phyloP scores from a whole-genome alignment of 257 asterid genomes.

The Solanum pennellii region DNA sequence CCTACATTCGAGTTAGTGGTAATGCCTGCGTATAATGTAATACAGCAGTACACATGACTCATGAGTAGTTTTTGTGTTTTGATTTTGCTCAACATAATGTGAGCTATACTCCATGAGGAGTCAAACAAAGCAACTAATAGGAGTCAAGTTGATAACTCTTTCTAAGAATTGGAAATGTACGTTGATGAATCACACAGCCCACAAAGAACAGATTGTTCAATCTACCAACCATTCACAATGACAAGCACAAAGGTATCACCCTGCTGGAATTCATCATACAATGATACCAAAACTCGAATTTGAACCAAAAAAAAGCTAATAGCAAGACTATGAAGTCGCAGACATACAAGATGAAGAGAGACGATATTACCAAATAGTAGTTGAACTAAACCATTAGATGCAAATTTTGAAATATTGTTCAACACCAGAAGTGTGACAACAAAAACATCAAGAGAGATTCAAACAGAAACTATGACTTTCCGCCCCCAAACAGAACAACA shows the following conservation, averaged over 20 bases:
- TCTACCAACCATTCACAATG: not conserved
- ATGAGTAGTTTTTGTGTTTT: no score
- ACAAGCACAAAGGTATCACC: not conserved
- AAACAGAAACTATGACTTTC: not conserved
- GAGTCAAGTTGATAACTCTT: not conserved
- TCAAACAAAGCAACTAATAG: no score
- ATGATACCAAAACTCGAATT: not conserved
- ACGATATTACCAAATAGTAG: not conserved
- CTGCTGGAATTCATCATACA: not conserved
- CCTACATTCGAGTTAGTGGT: not conserved
- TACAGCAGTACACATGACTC: no score
- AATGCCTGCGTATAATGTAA: not conserved
- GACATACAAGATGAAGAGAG: not conserved
- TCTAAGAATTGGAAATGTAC: not conserved
- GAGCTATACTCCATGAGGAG: not conserved
- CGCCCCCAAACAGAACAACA: constrained; percentile 4
- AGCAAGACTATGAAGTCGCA: not conserved
- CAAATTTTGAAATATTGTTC: constrained; percentile 13
- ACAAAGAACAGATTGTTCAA: not conserved
- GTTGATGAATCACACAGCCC: not conserved
- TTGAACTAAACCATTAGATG: not conserved
- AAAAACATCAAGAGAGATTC: not conserved
- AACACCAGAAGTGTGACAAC: constrained; percentile 29
- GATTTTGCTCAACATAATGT: no score
- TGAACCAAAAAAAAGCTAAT: not conserved